Base-by-base conservation (phyloP, 345 rosid genomes). In the Durio zibethinus region DNA sequence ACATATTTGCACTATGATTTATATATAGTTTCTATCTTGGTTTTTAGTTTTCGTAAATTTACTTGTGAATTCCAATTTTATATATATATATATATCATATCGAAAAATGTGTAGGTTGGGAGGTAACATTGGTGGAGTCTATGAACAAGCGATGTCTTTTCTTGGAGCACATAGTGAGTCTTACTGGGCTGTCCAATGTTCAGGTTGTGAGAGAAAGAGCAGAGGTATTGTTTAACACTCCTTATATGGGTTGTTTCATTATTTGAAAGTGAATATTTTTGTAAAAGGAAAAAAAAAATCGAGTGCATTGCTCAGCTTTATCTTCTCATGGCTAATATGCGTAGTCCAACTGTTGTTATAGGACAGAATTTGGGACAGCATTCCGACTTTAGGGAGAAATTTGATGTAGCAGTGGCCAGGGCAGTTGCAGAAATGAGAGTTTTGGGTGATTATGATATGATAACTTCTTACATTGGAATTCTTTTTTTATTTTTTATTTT, bases 361-460 rank as follows among this genome's bases (percentile, higher is more conserved):
- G 89, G 86, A 85, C 93, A 95, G 99, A 84, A 83, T 80, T 78
- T 86, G 68, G 99, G 97, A 67, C 91, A 89, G 52, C 80, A 89
- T 84, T 47, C 73, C 40, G 45, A 66, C 71, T 90, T 83, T 77
- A 90, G 98, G 86, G 98, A 93, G 84, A 81, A 83, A 78, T 95
- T 90, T 85, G 99, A 95, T 87, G 89, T 93, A 5, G 93, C 94
- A 38, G 90, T 93, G 47, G 98, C 99, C 73, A 93, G 99, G 88
- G 98, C 97, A 75, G 99, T 95, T 1, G 94, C 97, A 1, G 99
- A 95, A 81, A 89, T 95, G 98, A 90, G 98, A 87, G 84, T 93
- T 60, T 85, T 95, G 80, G 97, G 99, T 95, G 74, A 76, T 52
- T 80, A 27, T 64, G 33, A 61, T 50, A 40, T 23, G 1, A 45